phyloP scores from a whole-genome alignment of 768 basidiomycete genomes.

The Tulasnella sp. region DNA sequence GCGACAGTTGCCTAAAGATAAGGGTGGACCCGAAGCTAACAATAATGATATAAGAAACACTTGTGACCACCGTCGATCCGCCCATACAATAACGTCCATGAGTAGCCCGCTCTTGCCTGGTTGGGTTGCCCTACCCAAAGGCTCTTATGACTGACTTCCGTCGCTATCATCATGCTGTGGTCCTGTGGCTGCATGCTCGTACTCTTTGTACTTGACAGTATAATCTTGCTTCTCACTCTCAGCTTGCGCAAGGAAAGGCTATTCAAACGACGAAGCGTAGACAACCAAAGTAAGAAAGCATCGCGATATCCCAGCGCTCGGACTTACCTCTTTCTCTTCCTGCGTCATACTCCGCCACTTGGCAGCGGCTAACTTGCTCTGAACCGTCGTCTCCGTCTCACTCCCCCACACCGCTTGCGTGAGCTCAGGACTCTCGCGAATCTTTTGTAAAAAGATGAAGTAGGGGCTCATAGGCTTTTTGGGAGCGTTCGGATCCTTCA shows the following conservation, averaged over 20 bases:
- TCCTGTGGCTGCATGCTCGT: constrained; percentile 52
- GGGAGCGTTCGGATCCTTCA: constrained; percentile 94
- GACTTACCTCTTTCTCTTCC: constrained; percentile 87
- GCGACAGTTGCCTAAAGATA: background rate
- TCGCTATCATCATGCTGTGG: background rate
- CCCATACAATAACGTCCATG: background rate
- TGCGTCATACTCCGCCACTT: constrained; percentile 91
- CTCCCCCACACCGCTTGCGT: constrained; percentile 75
- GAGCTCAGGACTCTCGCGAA: constrained; percentile 65
- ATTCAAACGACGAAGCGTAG: constrained; percentile 15
- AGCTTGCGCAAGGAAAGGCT: constrained; percentile 90
- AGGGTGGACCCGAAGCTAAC: background rate
- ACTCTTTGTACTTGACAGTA: constrained; percentile 70
- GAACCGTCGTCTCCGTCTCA: constrained; percentile 87
- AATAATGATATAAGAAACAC: background rate
- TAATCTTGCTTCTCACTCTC: constrained; percentile 94
- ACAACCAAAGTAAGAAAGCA: background rate
- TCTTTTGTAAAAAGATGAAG: constrained; percentile 89
- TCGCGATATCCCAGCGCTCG: constrained; percentile 22
- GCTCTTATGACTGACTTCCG: background rate
- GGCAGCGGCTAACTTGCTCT: constrained; percentile 85
- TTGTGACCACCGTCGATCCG: no score
- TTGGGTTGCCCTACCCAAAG: background rate
- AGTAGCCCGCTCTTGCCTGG: no score
- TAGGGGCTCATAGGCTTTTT: constrained; percentile 93